Evolutionary conservation across 257 asterid genomes (phyloP), one percentile per base, ranked within the genome.

Genomic region (Solanum piurae): DNA sequence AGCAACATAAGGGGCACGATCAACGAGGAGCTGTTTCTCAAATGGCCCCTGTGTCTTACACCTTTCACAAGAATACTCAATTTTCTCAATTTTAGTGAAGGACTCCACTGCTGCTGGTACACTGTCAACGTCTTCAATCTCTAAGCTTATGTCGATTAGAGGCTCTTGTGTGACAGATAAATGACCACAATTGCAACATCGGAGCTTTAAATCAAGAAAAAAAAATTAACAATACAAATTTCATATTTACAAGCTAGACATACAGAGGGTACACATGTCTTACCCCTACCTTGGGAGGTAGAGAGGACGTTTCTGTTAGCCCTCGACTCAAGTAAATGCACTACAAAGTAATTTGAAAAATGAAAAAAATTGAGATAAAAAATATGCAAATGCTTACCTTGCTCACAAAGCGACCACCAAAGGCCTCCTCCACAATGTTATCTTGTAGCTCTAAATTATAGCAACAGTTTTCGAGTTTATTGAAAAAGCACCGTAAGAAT

Each of bases 91-190:
- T 90, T 91, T 94, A 12, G 98, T 97, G 91, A 97, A 97, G 37
- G 98, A 97, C 40, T 95, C 92, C 77, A 95, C 91, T 88, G 98
- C 97, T 68, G 90, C 55, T 71, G 73, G 31, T 34, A 95, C 94
- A 85, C 88, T 58, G 25, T 91, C 92, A 4, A 92, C 95, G 83
- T 94, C 94, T 76, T 90, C 95, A 79, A 97, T 94, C 95, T 94
- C 98, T 95, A 97, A 91, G 89, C 99, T 97, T 86, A 94, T 89
- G 93, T 97, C 98, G 79, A 95, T 91, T 44, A 93, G 89, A 33
- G 98, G 94, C 91, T 95, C 99, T 14, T 93, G 94, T 31, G 98
- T 93, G 87, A 92, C 92, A 16, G 96, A 97, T 85, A 89, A 90
- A 91, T 94, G 94, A 62, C 92, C 96, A 86, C 98, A 97, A 88